Evolutionary conservation across 1,284 basidiomycete species (phyloP).

Genomic region (Naganishia albida): DNA sequence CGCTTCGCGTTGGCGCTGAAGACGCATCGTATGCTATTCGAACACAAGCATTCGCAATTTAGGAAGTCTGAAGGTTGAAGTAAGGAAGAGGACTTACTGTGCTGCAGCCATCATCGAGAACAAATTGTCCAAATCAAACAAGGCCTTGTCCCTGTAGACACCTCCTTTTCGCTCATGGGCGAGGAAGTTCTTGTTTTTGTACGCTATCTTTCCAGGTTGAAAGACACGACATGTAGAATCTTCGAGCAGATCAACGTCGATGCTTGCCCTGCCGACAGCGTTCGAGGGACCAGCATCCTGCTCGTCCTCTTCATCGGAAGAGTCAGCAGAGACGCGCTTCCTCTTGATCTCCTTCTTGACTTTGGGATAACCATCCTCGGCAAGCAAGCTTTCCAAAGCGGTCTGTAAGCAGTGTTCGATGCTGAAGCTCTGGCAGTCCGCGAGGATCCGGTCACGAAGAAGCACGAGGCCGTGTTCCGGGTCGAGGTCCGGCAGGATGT

Average conservation of each 20-base stretch:
- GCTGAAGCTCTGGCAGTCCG: slow-evolving; percentile 10
- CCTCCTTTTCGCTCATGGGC: slow-evolving; percentile 35
- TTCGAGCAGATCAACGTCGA: not conserved
- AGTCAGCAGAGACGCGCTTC: slow-evolving; percentile 22
- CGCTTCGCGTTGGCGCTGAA: slow-evolving; percentile 27
- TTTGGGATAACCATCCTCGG: slow-evolving; percentile 42
- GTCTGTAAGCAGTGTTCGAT: slow-evolving; percentile 37
- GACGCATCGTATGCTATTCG: slow-evolving; percentile 38
- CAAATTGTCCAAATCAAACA: slow-evolving; percentile 37
- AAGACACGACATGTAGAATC: slow-evolving; percentile 11
- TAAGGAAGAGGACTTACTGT: slow-evolving; percentile 37
- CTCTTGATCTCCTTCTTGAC: slow-evolving; percentile 26
- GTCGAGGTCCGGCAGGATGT: slow-evolving; percentile 47
- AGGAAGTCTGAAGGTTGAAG: not conserved
- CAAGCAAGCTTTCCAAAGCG: slow-evolving; percentile 16
- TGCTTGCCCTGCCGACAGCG: not conserved
- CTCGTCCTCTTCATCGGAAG: slow-evolving; percentile 27
- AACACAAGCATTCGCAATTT: slow-evolving; percentile 11
- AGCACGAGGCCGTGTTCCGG: slow-evolving; percentile 12
- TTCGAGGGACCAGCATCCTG: slow-evolving; percentile 24
- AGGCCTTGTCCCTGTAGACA: slow-evolving; percentile 34
- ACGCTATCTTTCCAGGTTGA: slow-evolving; percentile 30
- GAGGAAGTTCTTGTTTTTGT: slow-evolving; percentile 33
- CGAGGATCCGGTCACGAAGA: slow-evolving; percentile 10
- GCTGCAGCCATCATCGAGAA: slow-evolving; percentile 37